phyloP scores from a whole-genome alignment of 2,329 filamentous ascomycete genomes.

The Ophiostoma ips region DNA sequence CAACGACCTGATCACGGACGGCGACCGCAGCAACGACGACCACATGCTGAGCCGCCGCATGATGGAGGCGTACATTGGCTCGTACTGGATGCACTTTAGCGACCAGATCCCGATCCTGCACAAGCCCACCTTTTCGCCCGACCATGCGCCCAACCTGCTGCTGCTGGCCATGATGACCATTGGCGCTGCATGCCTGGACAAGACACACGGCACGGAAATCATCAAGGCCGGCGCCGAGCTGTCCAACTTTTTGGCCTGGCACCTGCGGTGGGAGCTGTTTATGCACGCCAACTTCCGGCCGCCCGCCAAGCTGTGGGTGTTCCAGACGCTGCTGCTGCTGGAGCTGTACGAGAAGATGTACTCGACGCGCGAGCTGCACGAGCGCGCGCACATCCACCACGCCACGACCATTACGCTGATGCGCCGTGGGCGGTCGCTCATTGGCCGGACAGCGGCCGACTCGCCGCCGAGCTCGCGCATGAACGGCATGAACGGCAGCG shows the following conservation, averaged over 20 bases:
- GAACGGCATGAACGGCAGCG: conserved; percentile 51
- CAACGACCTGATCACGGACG: conserved; percentile 65
- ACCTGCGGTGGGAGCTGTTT: conserved; percentile 92
- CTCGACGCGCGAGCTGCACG: conserved; percentile 79
- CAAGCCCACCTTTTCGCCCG: conserved; percentile 81
- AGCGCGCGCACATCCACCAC: conserved; percentile 91
- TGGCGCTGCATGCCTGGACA: conserved; percentile 79
- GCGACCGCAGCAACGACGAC: conserved; percentile 51
- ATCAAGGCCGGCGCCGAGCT: conserved; percentile 68
- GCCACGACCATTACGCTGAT: conserved; percentile 91
- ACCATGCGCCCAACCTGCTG: conserved; percentile 71
- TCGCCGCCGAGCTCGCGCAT: conserved; percentile 66
- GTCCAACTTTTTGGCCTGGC: conserved; percentile 82
- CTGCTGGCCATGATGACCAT: conserved; percentile 84
- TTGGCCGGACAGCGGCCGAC: conserved; percentile 72
- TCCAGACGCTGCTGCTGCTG: conserved; percentile 76
- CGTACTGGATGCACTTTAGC: conserved; percentile 92
- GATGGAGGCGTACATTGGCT: conserved; percentile 90
- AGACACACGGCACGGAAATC: conserved; percentile 58
- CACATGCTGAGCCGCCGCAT: conserved; percentile 73
- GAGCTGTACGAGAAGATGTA: conserved; percentile 98
- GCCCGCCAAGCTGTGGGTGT: conserved; percentile 90
- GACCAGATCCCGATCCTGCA: conserved; percentile 90
- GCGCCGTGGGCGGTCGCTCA: conserved; percentile 81
- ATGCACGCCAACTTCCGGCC: conserved; percentile 81